phyloP scores from a whole-genome alignment of 331 rosid genomes.

The Malus hybrid region DNA sequence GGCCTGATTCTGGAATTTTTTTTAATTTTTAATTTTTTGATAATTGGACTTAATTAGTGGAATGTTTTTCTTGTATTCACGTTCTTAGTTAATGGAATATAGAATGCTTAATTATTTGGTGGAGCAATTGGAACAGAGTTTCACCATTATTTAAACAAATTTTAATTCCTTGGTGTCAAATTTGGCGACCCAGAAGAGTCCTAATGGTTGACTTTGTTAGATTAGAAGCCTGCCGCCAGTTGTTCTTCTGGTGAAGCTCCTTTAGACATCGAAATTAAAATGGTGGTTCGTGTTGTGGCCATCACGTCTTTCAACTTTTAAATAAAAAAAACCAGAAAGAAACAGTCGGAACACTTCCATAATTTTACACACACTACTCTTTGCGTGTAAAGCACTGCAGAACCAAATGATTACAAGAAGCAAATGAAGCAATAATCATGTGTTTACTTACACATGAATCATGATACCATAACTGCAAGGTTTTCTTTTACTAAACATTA shows the following conservation, averaged over 20 bases:
- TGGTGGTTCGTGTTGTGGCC: neutral
- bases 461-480: neutral
- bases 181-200: neutral
- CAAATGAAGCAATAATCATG: neutral
- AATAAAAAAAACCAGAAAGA: neutral
- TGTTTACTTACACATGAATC: neutral
- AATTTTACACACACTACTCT: neutral
- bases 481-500: too few relatives aligned
- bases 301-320: neutral
- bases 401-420: neutral
- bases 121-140: slow-evolving; percentile 13
- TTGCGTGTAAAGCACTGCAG: neutral
- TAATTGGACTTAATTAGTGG: too few relatives aligned
- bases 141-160: neutral
- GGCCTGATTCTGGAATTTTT: neutral
- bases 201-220: neutral
- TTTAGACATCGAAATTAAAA: neutral
- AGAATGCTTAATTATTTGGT: slow-evolving; percentile 57
- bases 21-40: too few relatives aligned
- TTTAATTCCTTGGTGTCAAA: neutral
- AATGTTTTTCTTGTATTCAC: too few relatives aligned
- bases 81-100: slow-evolving; percentile 1
- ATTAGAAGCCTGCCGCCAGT: neutral
- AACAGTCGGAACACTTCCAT: neutral
- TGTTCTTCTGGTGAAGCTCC: neutral